Evolutionary conservation across 768 basidiomycete species (phyloP).

Genomic region (Gymnopilus junonius): DNA sequence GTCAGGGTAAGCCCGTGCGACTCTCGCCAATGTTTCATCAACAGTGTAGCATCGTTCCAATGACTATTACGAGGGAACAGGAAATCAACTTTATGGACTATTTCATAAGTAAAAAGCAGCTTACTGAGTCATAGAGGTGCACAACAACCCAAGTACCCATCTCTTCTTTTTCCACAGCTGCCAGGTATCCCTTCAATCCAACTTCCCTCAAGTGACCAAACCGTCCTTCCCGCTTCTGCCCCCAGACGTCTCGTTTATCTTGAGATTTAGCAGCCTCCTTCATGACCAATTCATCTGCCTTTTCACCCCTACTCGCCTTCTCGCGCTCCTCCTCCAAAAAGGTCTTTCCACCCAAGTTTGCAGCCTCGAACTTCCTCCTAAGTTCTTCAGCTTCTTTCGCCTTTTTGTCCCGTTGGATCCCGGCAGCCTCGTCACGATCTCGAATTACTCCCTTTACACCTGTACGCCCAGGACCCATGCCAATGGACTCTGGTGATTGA

Average conservation of each 20-base stretch:
- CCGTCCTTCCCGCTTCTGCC: constrained; percentile 51
- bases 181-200: constrained; percentile 70
- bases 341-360: constrained; percentile 68
- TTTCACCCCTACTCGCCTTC: constrained; percentile 49
- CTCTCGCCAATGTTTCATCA: constrained; percentile 66
- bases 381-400: constrained; percentile 56
- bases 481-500: constrained; percentile 59
- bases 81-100: neutral
- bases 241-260: constrained; percentile 47
- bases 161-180: constrained; percentile 76
- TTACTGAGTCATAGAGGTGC: constrained; percentile 81
- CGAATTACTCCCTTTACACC: constrained; percentile 90
- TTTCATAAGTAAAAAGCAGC: constrained; percentile 27
- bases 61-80: constrained; percentile 47
- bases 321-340: constrained; percentile 79
- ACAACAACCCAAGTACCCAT: constrained; percentile 80
- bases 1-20: constrained; percentile 71
- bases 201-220: constrained; percentile 87
- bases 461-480: constrained; percentile 85
- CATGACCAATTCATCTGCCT: constrained; percentile 48
- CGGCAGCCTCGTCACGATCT: constrained; percentile 73
- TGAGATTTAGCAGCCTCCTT: constrained; percentile 44
- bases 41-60: constrained; percentile 74
- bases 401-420: constrained; percentile 54
- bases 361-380: constrained; percentile 64